These are phyloP conservation scores for Isatis lusitanica DNA, from an alignment of 441 rosid genomes.

Conservation along the genomic window DNA sequence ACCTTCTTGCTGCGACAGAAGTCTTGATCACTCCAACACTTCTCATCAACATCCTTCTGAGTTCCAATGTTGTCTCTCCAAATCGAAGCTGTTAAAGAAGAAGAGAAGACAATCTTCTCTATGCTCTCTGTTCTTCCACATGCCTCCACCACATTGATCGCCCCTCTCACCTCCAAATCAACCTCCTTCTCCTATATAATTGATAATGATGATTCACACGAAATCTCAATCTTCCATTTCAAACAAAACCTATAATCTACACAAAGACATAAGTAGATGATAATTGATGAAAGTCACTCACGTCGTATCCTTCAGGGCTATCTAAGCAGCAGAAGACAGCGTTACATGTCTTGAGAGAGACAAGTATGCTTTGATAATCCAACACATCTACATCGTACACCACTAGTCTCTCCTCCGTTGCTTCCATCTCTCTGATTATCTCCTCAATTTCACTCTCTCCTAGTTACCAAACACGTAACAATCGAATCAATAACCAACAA, in stretches of 20 bases:
- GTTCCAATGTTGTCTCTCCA: conserved; percentile 73
- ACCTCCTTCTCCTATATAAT: conserved; percentile 35
- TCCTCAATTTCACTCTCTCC: conserved; percentile 62
- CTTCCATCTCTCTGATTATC: conserved; percentile 63
- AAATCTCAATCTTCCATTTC: background rate
- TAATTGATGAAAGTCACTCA: conserved; percentile 33
- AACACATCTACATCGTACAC: conserved; percentile 61
- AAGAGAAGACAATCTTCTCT: conserved; percentile 68
- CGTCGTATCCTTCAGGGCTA: conserved; percentile 69
- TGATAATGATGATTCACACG: background rate
- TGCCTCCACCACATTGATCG: conserved; percentile 81
- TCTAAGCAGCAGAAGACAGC: conserved; percentile 78
- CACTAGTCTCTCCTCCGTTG: conserved; percentile 47
- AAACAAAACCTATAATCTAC: background rate
- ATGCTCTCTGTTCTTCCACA: conserved; percentile 68
- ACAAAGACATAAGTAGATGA: background rate
- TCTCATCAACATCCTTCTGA: conserved; percentile 72
- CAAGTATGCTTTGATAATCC: conserved; percentile 74
- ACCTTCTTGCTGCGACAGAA: conserved; percentile 81
- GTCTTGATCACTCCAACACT: conserved; percentile 74
- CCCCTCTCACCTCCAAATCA: conserved; percentile 82
- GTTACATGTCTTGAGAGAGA: conserved; percentile 65
- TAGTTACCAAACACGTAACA: conserved; percentile 11
- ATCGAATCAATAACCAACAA: conserved; percentile 13
- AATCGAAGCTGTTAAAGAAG: conserved; percentile 77